phyloP scores from a whole-genome alignment of 805 yeast genomes.

The Diddensiella santjacobensis region DNA sequence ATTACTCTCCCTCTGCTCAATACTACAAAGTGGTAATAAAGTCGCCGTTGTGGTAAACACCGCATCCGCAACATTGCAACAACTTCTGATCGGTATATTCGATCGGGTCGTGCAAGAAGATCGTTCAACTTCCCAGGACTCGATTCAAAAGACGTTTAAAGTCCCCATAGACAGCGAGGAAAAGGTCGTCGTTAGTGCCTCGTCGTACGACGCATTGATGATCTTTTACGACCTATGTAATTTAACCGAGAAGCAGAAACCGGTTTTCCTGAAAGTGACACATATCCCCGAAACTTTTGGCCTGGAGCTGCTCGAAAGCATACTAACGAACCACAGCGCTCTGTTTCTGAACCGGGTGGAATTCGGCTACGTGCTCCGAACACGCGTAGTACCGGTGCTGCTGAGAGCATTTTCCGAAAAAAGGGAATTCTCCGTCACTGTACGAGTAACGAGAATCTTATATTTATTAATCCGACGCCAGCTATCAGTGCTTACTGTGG shows the following conservation, averaged over 20 bases:
- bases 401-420: constrained; percentile 59
- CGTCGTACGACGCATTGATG: constrained; percentile 65
- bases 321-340: constrained; percentile 58
- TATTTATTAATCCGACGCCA: constrained; percentile 59
- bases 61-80: constrained; percentile 90
- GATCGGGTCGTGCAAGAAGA: constrained; percentile 55
- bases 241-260: constrained; percentile 55
- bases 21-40: constrained; percentile 64
- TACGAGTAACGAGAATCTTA: constrained; percentile 72
- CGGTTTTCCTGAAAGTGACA: constrained; percentile 48
- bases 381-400: constrained; percentile 70
- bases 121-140: constrained; percentile 20
- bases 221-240: constrained; percentile 71
- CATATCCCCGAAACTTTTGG: constrained; percentile 62
- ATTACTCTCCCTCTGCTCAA: constrained; percentile 64
- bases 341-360: constrained; percentile 59
- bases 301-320: constrained; percentile 78
- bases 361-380: constrained; percentile 60
- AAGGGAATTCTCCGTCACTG: constrained; percentile 62
- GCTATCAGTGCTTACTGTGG: constrained; percentile 60
- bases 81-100: constrained; percentile 70
- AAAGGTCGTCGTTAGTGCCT: constrained; percentile 44
- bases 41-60: constrained; percentile 79
- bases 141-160: constrained; percentile 20
- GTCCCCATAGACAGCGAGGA: constrained; percentile 46